Conservation (phyloP, 2,329 filamentous ascomycete genomes). For the Pseudocercospora eumusae region DNA sequence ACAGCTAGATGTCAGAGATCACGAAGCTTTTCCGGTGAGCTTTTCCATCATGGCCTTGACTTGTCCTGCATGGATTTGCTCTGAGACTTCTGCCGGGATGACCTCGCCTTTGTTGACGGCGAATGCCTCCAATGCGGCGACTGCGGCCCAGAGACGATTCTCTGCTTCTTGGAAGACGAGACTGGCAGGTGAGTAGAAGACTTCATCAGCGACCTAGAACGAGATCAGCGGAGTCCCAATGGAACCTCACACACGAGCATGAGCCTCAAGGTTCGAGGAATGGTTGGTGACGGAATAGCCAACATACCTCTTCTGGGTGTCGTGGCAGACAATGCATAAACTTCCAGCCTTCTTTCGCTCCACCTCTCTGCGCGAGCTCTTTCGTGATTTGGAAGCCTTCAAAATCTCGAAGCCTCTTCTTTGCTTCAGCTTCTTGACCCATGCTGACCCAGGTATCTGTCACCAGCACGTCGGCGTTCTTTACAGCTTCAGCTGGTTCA, state of each 20-base stretch:
- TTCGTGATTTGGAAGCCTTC: slow-evolving; percentile 88
- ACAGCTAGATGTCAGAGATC: not conserved
- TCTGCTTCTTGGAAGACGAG: slow-evolving; percentile 93
- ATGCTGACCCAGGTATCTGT: slow-evolving; percentile 99
- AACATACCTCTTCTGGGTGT: slow-evolving; percentile 72
- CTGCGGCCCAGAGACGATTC: slow-evolving; percentile 88
- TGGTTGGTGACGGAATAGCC: not conserved
- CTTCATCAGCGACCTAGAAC: slow-evolving; percentile 72
- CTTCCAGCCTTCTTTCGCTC: slow-evolving; percentile 86
- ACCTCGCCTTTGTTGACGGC: slow-evolving; percentile 93
- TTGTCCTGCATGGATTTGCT: slow-evolving; percentile 10
- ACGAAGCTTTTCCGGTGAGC: slow-evolving; percentile 5
- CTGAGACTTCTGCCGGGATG: slow-evolving; percentile 8
- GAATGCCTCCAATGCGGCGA: slow-evolving; percentile 80
- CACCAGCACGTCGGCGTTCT: slow-evolving; percentile 82
- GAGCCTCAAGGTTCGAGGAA: not conserved
- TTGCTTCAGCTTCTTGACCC: slow-evolving; percentile 87
- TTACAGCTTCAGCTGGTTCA: slow-evolving; percentile 80
- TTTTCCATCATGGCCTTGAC: slow-evolving; percentile 9
- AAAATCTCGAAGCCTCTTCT: slow-evolving; percentile 77
- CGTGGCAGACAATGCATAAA: slow-evolving; percentile 98
- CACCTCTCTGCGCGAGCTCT: slow-evolving; percentile 78
- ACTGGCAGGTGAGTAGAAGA: slow-evolving; percentile 79
- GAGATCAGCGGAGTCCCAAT: not conserved
- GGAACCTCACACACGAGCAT: not conserved